These are phyloP conservation scores for Lachancea lanzarotensis DNA, from an alignment of 805 yeast species.

Conservation along the genomic window DNA sequence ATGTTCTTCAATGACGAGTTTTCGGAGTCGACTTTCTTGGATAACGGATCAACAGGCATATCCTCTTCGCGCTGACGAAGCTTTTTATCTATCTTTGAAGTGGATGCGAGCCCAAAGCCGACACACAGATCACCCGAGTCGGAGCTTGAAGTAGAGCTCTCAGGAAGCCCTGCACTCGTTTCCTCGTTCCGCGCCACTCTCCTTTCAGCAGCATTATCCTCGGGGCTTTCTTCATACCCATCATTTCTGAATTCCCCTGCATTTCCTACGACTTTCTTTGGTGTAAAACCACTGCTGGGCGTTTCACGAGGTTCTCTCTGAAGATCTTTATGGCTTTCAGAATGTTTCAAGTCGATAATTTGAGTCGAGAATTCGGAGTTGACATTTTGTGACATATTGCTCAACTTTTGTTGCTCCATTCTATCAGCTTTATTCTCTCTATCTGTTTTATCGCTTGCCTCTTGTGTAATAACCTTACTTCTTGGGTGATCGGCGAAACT, in stretches of 20 bases:
- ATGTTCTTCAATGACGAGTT: constrained; percentile 5
- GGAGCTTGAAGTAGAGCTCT: constrained; percentile 18
- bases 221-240: too few species aligned
- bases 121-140: constrained; percentile 21
- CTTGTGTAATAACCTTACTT: neutral
- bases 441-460: constrained; percentile 8
- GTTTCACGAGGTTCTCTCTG: too few species aligned
- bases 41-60: constrained; percentile 29
- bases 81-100: constrained; percentile 25
- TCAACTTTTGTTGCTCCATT: constrained; percentile 10
- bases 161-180: neutral
- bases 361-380: constrained; percentile 10
- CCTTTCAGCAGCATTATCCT: neutral
- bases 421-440: constrained; percentile 13
- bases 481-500: neutral
- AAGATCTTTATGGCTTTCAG: neutral
- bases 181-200: neutral
- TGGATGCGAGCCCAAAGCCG: constrained; percentile 26
- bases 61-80: constrained; percentile 22
- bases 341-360: neutral
- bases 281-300: too few species aligned
- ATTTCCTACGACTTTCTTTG: too few species aligned
- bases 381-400: constrained; percentile 9
- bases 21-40: constrained; percentile 5
- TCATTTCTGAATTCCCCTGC: too few species aligned